phyloP scores from a whole-genome alignment of 1,284 basidiomycete species.

The Pseudozyma sp. region DNA sequence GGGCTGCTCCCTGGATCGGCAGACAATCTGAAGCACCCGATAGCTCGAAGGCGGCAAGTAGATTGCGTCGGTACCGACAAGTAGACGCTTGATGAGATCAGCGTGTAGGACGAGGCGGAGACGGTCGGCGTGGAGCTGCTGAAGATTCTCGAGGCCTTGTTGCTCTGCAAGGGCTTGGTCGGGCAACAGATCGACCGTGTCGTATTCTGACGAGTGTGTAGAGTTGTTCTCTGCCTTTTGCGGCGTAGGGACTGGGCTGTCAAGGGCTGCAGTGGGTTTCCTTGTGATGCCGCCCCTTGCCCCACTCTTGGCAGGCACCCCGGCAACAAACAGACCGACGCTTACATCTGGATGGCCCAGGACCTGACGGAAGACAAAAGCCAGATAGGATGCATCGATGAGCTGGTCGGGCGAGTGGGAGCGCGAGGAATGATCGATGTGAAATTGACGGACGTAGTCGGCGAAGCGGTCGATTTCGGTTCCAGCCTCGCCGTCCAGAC shows the following conservation, averaged over 20 bases:
- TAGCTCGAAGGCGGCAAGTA: constrained; percentile 84
- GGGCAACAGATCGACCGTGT: constrained; percentile 35
- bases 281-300: constrained; percentile 24
- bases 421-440: constrained; percentile 70
- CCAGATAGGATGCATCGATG: constrained; percentile 79
- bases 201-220: constrained; percentile 9
- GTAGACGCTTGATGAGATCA: constrained; percentile 78
- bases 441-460: constrained; percentile 78
- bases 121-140: constrained; percentile 67
- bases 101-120: constrained; percentile 81
- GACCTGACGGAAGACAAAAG: constrained; percentile 83
- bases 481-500: constrained; percentile 85
- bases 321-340: constrained; percentile 72
- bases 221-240: constrained; percentile 5
- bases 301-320: constrained; percentile 16
- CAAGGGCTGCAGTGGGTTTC: constrained; percentile 1
- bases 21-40: constrained; percentile 84
- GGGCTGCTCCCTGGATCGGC: constrained; percentile 80
- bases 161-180: constrained; percentile 26
- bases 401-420: constrained; percentile 71
- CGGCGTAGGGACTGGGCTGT: constrained; percentile 10
- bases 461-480: constrained; percentile 77
- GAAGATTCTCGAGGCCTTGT: constrained; percentile 71
- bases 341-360: constrained; percentile 78
- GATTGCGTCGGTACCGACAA: constrained; percentile 84